Percentiles rank a stretch among this genome's conserved stretches.
phyloP scores from a whole-genome alignment of 176 grass and related monocot genomes.

The Oryza brachyantha region DNA sequence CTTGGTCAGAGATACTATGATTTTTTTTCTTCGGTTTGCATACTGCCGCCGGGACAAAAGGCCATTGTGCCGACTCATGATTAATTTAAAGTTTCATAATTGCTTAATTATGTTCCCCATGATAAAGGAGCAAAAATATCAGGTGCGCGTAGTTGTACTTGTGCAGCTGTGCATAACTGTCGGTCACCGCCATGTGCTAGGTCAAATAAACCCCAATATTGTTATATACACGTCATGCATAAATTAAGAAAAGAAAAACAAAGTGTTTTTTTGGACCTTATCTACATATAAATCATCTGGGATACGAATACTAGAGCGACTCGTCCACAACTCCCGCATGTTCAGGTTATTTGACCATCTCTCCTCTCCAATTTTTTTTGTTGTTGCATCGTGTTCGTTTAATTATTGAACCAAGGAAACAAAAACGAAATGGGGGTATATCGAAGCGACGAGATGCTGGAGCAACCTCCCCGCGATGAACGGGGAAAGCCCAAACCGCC shows the following conservation, averaged over 20 bases:
- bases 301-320: background rate
- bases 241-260: no score
- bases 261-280: background rate
- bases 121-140: background rate
- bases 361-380: background rate
- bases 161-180: background rate
- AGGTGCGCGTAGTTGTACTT: constrained; percentile 2
- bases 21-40: background rate
- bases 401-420: background rate
- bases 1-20: background rate
- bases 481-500: no score
- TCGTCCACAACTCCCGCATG: background rate
- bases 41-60: background rate
- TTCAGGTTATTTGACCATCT: background rate
- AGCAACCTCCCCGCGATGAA: background rate
- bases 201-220: background rate
- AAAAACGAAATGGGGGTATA: background rate
- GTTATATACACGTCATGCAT: no score
- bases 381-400: no score
- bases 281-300: background rate
- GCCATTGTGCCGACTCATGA: background rate
- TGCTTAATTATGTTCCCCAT: background rate
- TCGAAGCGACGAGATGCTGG: background rate
- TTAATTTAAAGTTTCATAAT: background rate
- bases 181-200: background rate